Evolutionary conservation across 805 yeast species (phyloP).

Genomic region (Ogataea kodamae): DNA sequence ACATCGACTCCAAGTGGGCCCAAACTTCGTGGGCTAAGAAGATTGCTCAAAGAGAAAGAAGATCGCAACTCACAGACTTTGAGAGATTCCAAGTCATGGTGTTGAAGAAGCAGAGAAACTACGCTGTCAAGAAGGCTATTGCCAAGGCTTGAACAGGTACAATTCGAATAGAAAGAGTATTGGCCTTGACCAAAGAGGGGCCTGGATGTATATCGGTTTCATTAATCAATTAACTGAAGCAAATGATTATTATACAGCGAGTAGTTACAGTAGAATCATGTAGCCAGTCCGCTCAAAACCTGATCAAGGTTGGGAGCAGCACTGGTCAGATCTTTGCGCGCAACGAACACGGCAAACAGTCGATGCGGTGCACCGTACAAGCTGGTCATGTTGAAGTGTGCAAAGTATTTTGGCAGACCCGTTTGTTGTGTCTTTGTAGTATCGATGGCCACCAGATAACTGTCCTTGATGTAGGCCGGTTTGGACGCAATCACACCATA

Average conservation of each 20-base stretch:
- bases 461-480: slow-evolving; percentile 55
- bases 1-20: slow-evolving; percentile 86
- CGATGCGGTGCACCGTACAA: slow-evolving; percentile 15
- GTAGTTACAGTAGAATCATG: slow-evolving; percentile 11
- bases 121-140: slow-evolving; percentile 90
- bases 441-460: slow-evolving; percentile 45
- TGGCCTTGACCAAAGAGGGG: slow-evolving; percentile 12
- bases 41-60: slow-evolving; percentile 91
- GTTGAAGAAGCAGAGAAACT: slow-evolving; percentile 96
- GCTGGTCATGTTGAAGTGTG: slow-evolving; percentile 19
- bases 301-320: slow-evolving; percentile 13
- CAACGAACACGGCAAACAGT: slow-evolving; percentile 30
- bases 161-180: slow-evolving; percentile 13
- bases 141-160: slow-evolving; percentile 75
- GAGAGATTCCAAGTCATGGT: slow-evolving; percentile 99
- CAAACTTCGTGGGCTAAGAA: slow-evolving; percentile 96
- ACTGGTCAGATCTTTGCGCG: slow-evolving; percentile 20
- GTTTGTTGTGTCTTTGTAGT: slow-evolving; percentile 11
- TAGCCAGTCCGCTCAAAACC: slow-evolving; percentile 18
- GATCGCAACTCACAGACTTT: slow-evolving; percentile 91
- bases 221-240: slow-evolving; percentile 20
- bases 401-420: slow-evolving; percentile 20
- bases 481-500: slow-evolving; percentile 58
- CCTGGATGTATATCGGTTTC: slow-evolving; percentile 19
- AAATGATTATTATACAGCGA: slow-evolving; percentile 11